phyloP scores from a whole-genome alignment of 805 yeast species.

The Blastobotrys americana region DNA sequence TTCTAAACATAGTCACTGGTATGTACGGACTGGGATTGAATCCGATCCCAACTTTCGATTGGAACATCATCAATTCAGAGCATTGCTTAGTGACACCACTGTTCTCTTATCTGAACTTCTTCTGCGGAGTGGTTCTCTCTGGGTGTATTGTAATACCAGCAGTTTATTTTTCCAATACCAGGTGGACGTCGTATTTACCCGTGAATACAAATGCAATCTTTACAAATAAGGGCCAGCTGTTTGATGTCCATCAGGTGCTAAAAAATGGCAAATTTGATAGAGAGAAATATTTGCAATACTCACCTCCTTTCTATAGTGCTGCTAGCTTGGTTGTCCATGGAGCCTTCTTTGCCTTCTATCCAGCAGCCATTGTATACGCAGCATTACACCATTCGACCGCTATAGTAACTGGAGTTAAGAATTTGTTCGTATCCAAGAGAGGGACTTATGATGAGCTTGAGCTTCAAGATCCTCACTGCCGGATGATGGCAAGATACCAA shows the following conservation, averaged over 20 bases:
- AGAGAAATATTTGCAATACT: constrained; percentile 46
- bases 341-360: constrained; percentile 48
- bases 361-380: constrained; percentile 44
- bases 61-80: constrained; percentile 29
- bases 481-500: constrained; percentile 40
- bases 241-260: constrained; percentile 40
- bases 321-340: constrained; percentile 42
- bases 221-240: constrained; percentile 46
- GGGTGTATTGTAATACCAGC: constrained; percentile 42
- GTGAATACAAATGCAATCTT: constrained; percentile 47
- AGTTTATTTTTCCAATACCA: constrained; percentile 46
- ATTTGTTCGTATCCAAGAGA: constrained; percentile 1
- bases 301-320: constrained; percentile 63
- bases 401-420: constrained; percentile 18
- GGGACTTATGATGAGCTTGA: background rate
- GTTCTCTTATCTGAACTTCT: constrained; percentile 31
- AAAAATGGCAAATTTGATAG: constrained; percentile 36
- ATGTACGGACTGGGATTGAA: constrained; percentile 33
- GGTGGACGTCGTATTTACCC: constrained; percentile 56
- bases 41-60: constrained; percentile 39
- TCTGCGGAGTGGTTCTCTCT: constrained; percentile 38
- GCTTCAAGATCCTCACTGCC: constrained; percentile 30
- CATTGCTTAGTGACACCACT: constrained; percentile 38
- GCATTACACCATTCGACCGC: constrained; percentile 15
- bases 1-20: constrained; percentile 47